Conservation (phyloP, 306 rosid species). For the Malus fusca region DNA sequence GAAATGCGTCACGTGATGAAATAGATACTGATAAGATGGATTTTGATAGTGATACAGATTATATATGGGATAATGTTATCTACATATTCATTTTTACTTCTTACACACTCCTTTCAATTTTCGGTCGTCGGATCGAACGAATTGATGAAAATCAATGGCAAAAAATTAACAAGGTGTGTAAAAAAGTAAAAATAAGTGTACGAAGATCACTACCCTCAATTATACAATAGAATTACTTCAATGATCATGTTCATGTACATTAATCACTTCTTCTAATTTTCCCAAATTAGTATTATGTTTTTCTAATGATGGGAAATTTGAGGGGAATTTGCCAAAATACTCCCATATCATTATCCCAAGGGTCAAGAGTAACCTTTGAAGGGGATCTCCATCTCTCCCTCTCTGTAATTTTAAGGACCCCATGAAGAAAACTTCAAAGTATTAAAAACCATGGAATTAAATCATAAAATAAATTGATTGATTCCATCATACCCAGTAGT, state of each 20-base stretch:
- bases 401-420: not conserved
- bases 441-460: not conserved
- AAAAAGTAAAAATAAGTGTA: rapidly evolving
- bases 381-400: not conserved
- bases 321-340: not conserved
- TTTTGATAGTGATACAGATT: no score
- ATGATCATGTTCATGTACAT: not conserved
- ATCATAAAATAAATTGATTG: not conserved
- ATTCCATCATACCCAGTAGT: not conserved
- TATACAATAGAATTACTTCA: no score
- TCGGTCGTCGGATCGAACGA: no score
- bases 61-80: no score
- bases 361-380: not conserved
- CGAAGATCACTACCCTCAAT: no score
- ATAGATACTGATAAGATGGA: no score
- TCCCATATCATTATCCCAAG: not conserved
- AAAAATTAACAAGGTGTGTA: no score
- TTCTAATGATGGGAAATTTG: not conserved
- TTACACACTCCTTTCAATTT: no score
- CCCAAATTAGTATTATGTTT: not conserved
- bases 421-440: not conserved
- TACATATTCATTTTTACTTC: rapidly evolving
- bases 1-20: not conserved
- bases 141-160: no score
- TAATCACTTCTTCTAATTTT: not conserved